Base-by-base conservation (phyloP, 208 protist genomes). In the Leishmania gerbilli region DNA sequence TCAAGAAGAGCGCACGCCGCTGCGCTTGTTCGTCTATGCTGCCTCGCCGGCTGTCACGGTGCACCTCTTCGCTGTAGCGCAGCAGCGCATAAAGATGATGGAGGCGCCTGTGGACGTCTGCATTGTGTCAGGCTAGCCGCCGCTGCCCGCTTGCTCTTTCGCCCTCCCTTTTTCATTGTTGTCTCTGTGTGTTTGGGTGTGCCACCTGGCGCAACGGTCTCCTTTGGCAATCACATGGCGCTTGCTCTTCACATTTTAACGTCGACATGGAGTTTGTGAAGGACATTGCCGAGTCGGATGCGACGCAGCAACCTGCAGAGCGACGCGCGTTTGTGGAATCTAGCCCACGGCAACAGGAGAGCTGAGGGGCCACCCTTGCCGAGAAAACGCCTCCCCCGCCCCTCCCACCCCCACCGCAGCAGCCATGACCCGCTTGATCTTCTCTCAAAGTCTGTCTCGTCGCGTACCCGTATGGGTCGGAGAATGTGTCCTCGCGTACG, bases 11-110 rank as follows among this genome's bases (percentile, higher is more conserved):
- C 77, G 77, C 1, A 65, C 88, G 34, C 88, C 88, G 8, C 64
- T 97, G 27, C 79, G 88, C 34, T 77, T 97, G 2, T 92, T 93
- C 76, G 78, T 91, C 17, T 80, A 74, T 37, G 76, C 79, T 5
- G 27, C 74, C 13, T 80, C 82, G 0, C 62, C 85, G 17, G 31
- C 58, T 2, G 65, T 53, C 37, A 69, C 81, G 24, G 67, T 81
- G 31, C 47, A 76, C 13, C 81, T 79, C 55, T 40, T 88, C 42
- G 7, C 76, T 8, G 78, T 87, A 3, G 82, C 81, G 49, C 74
- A 83, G 27, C 68, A 88, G 67, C 85, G 85, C 6, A 42, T 82
- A 74, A 49, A 56, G 2, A 51, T 53, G 31, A 76, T 83, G 31
- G 75, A 53, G 53, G 79, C 53, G 51, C 74, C 87, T 67, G 86